Evolutionary conservation across 805 yeast genomes (phyloP).

Genomic region (Teunomyces atbi): DNA sequence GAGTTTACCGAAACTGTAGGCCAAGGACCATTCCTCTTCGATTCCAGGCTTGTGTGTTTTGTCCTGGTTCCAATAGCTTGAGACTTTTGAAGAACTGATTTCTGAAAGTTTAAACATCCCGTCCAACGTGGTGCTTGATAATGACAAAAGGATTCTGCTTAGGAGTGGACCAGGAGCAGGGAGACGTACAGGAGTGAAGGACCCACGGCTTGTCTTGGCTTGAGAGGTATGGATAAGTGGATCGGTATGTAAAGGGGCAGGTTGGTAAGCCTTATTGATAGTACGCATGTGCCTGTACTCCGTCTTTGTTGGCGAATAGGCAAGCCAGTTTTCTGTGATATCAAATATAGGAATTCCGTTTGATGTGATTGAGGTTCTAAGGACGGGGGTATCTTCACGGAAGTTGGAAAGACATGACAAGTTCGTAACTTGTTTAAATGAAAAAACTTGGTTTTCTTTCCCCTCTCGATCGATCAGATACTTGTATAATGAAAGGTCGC

Average conservation of each 20-base stretch:
- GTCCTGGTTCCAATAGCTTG: conserved; percentile 30
- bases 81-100: conserved; percentile 45
- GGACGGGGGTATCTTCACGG: conserved; percentile 19
- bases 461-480: background rate
- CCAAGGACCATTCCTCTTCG: conserved; percentile 20
- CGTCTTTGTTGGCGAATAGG: conserved; percentile 40
- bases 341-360: conserved; percentile 47
- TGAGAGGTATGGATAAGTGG: conserved; percentile 8
- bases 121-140: conserved; percentile 55
- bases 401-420: conserved; percentile 8
- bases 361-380: conserved; percentile 27
- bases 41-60: conserved; percentile 6
- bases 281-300: conserved; percentile 33
- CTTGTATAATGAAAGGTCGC: conserved; percentile 10
- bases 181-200: conserved; percentile 45
- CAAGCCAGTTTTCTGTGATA: conserved; percentile 49
- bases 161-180: conserved; percentile 48
- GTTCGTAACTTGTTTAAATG: background rate
- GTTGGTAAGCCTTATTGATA: conserved; percentile 7
- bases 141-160: conserved; percentile 45
- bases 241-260: background rate
- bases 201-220: conserved; percentile 3
- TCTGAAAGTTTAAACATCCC: conserved; percentile 49
- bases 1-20: conserved; percentile 31
- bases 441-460: too few relatives aligned